These are phyloP conservation scores for Vanrija sp. DNA, from an alignment of 1,284 basidiomycete species.

Conservation along the genomic window DNA sequence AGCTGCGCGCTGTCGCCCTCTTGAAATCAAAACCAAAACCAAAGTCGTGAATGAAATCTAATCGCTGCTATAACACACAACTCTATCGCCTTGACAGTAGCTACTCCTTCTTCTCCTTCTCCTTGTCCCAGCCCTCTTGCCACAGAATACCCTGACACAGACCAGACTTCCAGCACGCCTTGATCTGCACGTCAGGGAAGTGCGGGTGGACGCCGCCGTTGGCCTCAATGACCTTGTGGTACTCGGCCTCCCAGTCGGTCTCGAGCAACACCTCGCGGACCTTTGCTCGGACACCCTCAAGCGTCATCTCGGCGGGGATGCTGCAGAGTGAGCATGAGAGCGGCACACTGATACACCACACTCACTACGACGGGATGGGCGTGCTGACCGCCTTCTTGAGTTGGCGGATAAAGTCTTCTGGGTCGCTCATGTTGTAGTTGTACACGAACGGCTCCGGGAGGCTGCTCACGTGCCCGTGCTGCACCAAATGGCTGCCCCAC, in stretches of 20 bases:
- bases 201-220: slow-evolving; percentile 14
- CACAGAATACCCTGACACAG: too few species aligned
- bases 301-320: slow-evolving; percentile 32
- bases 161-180: too few species aligned
- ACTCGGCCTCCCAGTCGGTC: slow-evolving; percentile 31
- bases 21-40: too few species aligned
- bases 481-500: slow-evolving; percentile 4
- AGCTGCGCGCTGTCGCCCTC: too few species aligned
- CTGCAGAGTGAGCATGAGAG: too few species aligned
- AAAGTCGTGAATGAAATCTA: too few species aligned
- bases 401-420: slow-evolving; percentile 21
- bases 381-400: slow-evolving; percentile 26
- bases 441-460: slow-evolving; percentile 45
- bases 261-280: slow-evolving; percentile 19
- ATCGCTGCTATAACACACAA: too few species aligned
- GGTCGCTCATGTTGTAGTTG: slow-evolving; percentile 27
- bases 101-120: too few species aligned
- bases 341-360: too few species aligned
- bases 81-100: too few species aligned
- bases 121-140: too few species aligned
- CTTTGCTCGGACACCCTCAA: slow-evolving; percentile 15
- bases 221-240: slow-evolving; percentile 1
- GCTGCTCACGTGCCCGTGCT: slow-evolving; percentile 39
- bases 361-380: slow-evolving; percentile 24
- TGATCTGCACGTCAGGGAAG: too few species aligned